Conservation (phyloP, 139 green algal species). For the Ettlia oleoabundans region DNA sequence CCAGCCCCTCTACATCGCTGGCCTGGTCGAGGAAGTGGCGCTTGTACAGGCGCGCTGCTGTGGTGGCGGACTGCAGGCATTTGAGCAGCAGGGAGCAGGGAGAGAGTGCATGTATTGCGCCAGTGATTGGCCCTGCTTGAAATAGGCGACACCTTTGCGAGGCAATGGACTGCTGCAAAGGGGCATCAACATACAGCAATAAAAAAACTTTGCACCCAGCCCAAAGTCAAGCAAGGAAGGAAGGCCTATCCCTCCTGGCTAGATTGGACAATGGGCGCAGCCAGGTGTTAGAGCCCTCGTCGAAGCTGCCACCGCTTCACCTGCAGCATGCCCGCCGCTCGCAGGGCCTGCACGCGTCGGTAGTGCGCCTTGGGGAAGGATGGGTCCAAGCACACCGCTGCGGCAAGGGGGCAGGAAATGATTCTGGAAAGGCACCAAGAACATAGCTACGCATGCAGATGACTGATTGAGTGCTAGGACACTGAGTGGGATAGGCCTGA, state of each 20-base stretch:
- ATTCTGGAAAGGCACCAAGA: too few species aligned
- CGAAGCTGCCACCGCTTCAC: neutral
- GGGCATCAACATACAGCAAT: too few species aligned
- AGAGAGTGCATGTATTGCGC: too few species aligned
- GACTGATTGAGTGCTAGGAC: too few species aligned
- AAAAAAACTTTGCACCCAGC: too few species aligned
- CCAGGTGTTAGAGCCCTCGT: neutral
- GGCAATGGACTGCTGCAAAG: neutral
- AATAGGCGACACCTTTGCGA: too few species aligned
- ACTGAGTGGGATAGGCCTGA: too few species aligned
- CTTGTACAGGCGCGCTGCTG: slow-evolving; percentile 41
- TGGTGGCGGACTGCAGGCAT: slow-evolving; percentile 43
- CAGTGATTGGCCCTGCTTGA: too few species aligned
- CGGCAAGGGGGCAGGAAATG: neutral
- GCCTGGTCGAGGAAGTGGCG: slow-evolving; percentile 34
- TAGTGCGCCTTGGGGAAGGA: slow-evolving; percentile 44
- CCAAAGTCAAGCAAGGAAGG: neutral
- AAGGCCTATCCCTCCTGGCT: too few species aligned
- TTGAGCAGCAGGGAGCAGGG: neutral
- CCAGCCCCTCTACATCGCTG: slow-evolving; percentile 38
- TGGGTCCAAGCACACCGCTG: slow-evolving; percentile 50
- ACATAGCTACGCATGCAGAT: too few species aligned
- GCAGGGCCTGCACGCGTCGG: slow-evolving; percentile 59
- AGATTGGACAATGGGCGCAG: too few species aligned
- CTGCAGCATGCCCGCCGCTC: slow-evolving; percentile 27